A percentile compares a stretch with the other conserved stretches of the same genome.
Conservation (phyloP, 805 yeast species). For the Hanseniaspora meyeri region DNA sequence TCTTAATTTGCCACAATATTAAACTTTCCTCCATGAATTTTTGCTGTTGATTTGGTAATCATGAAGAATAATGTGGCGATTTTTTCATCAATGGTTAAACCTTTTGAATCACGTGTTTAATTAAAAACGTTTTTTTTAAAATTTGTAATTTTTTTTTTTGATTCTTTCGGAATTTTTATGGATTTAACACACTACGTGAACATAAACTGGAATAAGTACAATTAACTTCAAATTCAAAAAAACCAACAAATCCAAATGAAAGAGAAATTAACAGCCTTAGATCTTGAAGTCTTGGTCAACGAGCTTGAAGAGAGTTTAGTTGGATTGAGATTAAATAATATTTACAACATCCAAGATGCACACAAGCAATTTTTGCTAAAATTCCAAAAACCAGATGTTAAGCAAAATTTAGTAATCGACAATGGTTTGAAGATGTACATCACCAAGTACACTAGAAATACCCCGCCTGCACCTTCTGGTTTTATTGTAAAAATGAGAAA, state of each 20-base stretch:
- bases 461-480: slow-evolving; percentile 69
- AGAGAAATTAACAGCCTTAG: slow-evolving; percentile 81
- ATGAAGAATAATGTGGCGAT: no score
- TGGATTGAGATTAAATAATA: slow-evolving; percentile 66
- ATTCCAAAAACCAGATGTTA: slow-evolving; percentile 74
- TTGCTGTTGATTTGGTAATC: no score
- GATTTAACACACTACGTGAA: neutral
- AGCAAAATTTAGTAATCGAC: slow-evolving; percentile 62
- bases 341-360: slow-evolving; percentile 66
- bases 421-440: slow-evolving; percentile 73
- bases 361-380: slow-evolving; percentile 63
- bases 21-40: no score
- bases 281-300: slow-evolving; percentile 53
- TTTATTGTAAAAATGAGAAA: slow-evolving; percentile 80
- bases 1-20: no score
- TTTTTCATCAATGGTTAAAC: neutral
- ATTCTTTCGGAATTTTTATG: neutral
- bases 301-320: slow-evolving; percentile 50
- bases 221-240: neutral
- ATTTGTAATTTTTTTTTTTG: neutral
- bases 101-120: neutral
- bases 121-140: neutral
- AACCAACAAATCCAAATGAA: slow-evolving; percentile 26
- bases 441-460: slow-evolving; percentile 70
- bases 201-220: neutral